Base-by-base conservation (phyloP, 2,329 filamentous ascomycete genomes). In the Fusarium pininemorale region DNA sequence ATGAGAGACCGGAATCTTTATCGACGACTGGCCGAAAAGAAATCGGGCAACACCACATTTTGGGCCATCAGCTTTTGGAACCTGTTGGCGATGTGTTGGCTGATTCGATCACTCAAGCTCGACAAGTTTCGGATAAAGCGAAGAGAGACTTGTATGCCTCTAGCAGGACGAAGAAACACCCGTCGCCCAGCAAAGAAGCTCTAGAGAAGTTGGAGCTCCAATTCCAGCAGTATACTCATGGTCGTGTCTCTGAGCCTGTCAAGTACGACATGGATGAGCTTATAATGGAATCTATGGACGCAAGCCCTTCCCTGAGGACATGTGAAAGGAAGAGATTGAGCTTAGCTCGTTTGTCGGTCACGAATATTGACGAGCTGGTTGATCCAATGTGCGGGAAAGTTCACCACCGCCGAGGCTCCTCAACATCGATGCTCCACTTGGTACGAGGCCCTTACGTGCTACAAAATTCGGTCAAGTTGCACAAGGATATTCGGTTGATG, bases 131-230 rank as follows among this genome's bases (percentile, higher is more conserved):
- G 50, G 62, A 55, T 20, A 53, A 50, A 6, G 41, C 24, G 28
- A 54, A 35, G 10, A 39, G 38, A 10, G 53, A 38, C 12, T 48
- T 56, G 5, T 18, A 73, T 16, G 20, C 62, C 26, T 41, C 58
- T 45, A 74, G 77, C 50, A 70, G 70, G 45, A 75, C 79, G 22
- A 86, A 86, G 78, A 86, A 86, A 63, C 84, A 86, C 44, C 85
- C 84, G 11, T 86, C 84, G 6, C 84, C 85, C 6, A 85, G 82
- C 77, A 85, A 85, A 65, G 77, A 79, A 37, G 81, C 80, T 15
- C 75, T 86, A 28, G 80, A 84, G 55, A 75, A 81, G n/a, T 75
- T 85, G 30, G 81, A 83, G 55, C 64, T 70, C 38, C 82, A 81
- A 4, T 80, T 85, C 24, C 79, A 78, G 59, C 75, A 78, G 26